A percentile compares a stretch with the other conserved stretches of the same genome.
phyloP scores from a whole-genome alignment of 768 basidiomycete species.

The Russula compacta region DNA sequence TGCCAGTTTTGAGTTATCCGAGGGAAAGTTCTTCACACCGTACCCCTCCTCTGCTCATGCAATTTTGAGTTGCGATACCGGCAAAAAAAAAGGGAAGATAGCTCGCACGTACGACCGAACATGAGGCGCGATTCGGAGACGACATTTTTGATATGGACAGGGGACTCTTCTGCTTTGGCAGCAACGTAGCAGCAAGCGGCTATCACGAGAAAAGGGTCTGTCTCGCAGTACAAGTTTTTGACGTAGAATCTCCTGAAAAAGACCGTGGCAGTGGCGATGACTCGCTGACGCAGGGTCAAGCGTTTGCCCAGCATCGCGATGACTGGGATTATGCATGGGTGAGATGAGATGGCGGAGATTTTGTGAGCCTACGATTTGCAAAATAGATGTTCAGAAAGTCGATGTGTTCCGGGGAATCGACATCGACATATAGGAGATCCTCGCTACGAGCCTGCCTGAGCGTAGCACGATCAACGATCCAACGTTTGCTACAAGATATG shows the following conservation, averaged over 20 bases:
- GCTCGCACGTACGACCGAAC: constrained; percentile 51
- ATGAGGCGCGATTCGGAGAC: constrained; percentile 72
- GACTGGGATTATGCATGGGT: constrained; percentile 35
- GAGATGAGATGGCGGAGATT: neutral
- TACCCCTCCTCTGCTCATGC: constrained; percentile 47
- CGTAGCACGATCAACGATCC: constrained; percentile 78
- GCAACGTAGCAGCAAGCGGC: constrained; percentile 94
- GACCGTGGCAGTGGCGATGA: constrained; percentile 88
- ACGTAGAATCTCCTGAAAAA: constrained; percentile 97
- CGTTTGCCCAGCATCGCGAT: constrained; percentile 84
- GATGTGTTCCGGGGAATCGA: constrained; percentile 67
- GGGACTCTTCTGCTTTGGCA: constrained; percentile 94
- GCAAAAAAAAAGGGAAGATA: no score
- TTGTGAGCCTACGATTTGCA: constrained; percentile 51
- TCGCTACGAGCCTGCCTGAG: constrained; percentile 64
- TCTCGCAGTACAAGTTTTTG: constrained; percentile 92
- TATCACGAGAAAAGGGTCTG: constrained; percentile 88
- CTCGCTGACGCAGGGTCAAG: constrained; percentile 75
- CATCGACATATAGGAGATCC: constrained; percentile 72
- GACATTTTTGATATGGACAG: constrained; percentile 89
- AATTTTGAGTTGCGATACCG: neutral
- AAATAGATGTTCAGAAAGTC: constrained; percentile 85
- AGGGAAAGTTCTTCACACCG: constrained; percentile 68
- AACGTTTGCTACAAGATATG: constrained; percentile 61
- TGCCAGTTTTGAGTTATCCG: constrained; percentile 85